Evolutionary conservation across 1,284 basidiomycete genomes (phyloP).

Genomic region (Cryptococcus sp.): DNA sequence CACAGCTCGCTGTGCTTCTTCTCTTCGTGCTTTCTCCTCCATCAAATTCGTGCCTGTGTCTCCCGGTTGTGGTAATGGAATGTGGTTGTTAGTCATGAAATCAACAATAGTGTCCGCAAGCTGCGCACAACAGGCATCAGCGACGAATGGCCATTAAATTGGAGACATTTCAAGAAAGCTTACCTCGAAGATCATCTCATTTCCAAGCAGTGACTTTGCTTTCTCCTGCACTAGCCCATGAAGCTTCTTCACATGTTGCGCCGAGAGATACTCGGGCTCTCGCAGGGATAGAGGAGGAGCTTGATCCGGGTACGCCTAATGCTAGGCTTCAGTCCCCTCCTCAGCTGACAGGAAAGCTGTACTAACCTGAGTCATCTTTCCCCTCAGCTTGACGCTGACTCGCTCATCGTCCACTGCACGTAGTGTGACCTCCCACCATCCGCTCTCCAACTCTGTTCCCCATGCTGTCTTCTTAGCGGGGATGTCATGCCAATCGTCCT

Average conservation of each 20-base stretch:
- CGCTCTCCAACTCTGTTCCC: constrained; percentile 44
- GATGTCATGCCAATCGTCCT: constrained; percentile 51
- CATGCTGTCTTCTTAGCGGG: constrained; percentile 49
- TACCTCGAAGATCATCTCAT: constrained; percentile 51
- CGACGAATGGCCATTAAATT: neutral
- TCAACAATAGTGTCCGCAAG: constrained; percentile 42
- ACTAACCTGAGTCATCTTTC: constrained; percentile 45
- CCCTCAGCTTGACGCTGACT: constrained; percentile 44
- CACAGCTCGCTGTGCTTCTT: constrained; percentile 49
- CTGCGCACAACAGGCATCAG: constrained; percentile 19
- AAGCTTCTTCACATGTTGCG: constrained; percentile 40
- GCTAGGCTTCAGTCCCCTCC: neutral
- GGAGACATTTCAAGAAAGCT: constrained; percentile 11
- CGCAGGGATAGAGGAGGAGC: constrained; percentile 40
- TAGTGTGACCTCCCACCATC: constrained; percentile 49
- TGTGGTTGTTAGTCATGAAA: constrained; percentile 47
- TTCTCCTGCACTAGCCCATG: constrained; percentile 41
- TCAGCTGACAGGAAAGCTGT: neutral
- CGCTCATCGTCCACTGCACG: constrained; percentile 37
- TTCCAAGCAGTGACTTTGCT: constrained; percentile 40
- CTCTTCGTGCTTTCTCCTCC: constrained; percentile 51
- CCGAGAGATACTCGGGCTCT: constrained; percentile 40
- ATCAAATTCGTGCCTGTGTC: constrained; percentile 45
- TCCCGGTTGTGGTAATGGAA: constrained; percentile 41
- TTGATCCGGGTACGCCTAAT: constrained; percentile 45